Evolutionary conservation across 225 moss, liverwort and hornwort genomes (phyloP), one percentile per base, ranked within the genome.

Genomic region (Takakia lepidozioides): DNA sequence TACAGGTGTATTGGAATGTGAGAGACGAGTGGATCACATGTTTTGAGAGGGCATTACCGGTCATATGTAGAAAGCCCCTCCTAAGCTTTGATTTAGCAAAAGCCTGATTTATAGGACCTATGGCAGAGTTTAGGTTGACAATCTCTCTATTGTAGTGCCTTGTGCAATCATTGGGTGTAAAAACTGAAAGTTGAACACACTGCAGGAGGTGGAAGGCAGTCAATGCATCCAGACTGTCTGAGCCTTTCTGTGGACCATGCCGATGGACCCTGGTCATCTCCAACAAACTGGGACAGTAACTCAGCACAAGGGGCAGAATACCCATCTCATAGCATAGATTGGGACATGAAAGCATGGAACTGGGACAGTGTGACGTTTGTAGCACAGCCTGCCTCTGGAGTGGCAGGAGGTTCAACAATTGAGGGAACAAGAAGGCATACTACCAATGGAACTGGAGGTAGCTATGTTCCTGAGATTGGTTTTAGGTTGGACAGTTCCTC

Each of bases 311-410:
- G 27, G 18, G 69, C 57, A 25, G 65, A 38, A 21, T 62, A 54
- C 10, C 25, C 17, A 8, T 45, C 74, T n/a, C 62, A 58, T 9
- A 68, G 76, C 53, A 59, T 53, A 48, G 84, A 87, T 2, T 98
- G 95, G 95, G 76, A 78, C 28, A 47, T 63, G 5, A 66, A 68
- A 54, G 56, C 67, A 1, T 95, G 95, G 95, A 81, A 90, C 8
- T 90, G 80, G 64, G 73, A 98, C 38, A 71, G 80, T 37, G 56
- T 29, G 40, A 34, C 73, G n/a, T 82, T 90, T 27, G 62, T 73
- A 27, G 82, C 95, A 18, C 75, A 83, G 40, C 84, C 84, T 55
- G 70, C 77, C 3, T 55, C 71, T 10, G 48, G 58, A 47, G 56
- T 51, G 4, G 49, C 70, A 5, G 69, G 53, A 4, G 59, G 52